phyloP scores from a whole-genome alignment of 1,139 yeast species.

The Tardiomyces digboiensis region DNA sequence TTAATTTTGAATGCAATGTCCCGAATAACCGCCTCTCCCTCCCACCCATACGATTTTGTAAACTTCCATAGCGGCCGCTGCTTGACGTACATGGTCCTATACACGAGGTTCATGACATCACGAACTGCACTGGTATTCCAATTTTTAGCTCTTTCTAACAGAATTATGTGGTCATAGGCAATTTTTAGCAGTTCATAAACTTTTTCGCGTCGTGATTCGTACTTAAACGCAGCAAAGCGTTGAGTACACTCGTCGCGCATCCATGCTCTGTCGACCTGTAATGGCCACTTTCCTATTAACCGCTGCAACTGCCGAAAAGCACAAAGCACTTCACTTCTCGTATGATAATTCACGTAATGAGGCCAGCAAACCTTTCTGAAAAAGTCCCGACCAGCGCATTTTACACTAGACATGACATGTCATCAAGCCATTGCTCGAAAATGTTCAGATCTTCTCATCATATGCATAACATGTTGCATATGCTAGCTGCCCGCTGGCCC shows the following conservation, averaged over 20 bases:
- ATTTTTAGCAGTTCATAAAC: slow-evolving; percentile 9
- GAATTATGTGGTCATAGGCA: slow-evolving; percentile 7
- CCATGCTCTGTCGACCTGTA: slow-evolving; percentile 15
- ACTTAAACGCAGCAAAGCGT: slow-evolving; percentile 12
- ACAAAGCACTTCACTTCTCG: slow-evolving; percentile 8
- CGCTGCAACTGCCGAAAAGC: slow-evolving; percentile 11
- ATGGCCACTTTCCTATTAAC: slow-evolving; percentile 10
- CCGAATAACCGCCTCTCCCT: slow-evolving; percentile 6
- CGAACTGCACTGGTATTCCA: slow-evolving; percentile 5
- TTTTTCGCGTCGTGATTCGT: slow-evolving; percentile 8
- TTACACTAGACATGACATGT: too few relatives aligned
- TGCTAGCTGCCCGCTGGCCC: too few relatives aligned
- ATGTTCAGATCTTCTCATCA: too few relatives aligned
- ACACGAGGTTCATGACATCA: slow-evolving; percentile 9
- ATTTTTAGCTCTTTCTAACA: slow-evolving; percentile 8
- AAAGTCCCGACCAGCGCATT: background rate
- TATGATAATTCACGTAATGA: slow-evolving; percentile 8
- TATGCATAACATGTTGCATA: too few relatives aligned
- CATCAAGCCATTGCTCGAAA: too few relatives aligned
- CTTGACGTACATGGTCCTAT: slow-evolving; percentile 6
- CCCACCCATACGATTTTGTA: background rate
- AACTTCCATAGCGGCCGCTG: slow-evolving; percentile 12
- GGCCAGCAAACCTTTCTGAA: slow-evolving; percentile 11
- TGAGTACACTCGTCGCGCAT: slow-evolving; percentile 11
- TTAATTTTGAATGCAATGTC: slow-evolving; percentile 5